phyloP scores from a whole-genome alignment of 192 early-diverging fungal genomes.

The Coemansia sp. region DNA sequence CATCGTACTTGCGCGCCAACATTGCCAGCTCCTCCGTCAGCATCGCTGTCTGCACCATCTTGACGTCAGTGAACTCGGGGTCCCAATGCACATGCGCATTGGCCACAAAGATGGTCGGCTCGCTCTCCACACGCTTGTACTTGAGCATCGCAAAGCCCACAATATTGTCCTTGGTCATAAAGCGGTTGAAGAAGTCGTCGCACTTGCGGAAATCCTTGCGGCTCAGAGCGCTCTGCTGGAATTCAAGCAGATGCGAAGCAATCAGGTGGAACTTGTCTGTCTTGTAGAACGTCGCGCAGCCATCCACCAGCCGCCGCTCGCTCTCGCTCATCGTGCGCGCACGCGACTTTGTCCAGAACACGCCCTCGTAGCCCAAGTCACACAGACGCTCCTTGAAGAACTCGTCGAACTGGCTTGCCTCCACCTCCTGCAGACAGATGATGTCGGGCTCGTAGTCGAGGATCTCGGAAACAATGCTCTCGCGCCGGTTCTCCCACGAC shows the following conservation, averaged over 20 bases:
- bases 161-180: slow-evolving; percentile 97
- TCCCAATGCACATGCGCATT: slow-evolving; percentile 97
- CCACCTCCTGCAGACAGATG: slow-evolving; percentile 93
- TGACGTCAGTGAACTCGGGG: slow-evolving; percentile 86
- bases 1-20: slow-evolving; percentile 49
- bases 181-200: slow-evolving; percentile 94
- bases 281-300: slow-evolving; percentile 94
- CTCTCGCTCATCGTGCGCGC: slow-evolving; percentile 91
- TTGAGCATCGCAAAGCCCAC: slow-evolving; percentile 79
- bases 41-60: slow-evolving; percentile 93
- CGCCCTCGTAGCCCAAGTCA: slow-evolving; percentile 75
- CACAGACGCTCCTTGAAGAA: slow-evolving; percentile 73
- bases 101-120: slow-evolving; percentile 67
- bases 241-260: slow-evolving; percentile 89
- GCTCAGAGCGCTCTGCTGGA: slow-evolving; percentile 87
- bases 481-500: slow-evolving; percentile 89
- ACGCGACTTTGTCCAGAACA: slow-evolving; percentile 93
- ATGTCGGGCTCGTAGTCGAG: slow-evolving; percentile 84
- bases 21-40: slow-evolving; percentile 84
- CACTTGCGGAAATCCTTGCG: slow-evolving; percentile 83
- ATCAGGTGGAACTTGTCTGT: slow-evolving; percentile 73
- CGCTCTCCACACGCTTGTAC: slow-evolving; percentile 65
- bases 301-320: slow-evolving; percentile 84
- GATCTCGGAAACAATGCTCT: slow-evolving; percentile 82
- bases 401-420: slow-evolving; percentile 80